phyloP scores from a whole-genome alignment of 768 basidiomycete species.

The Filobasidium wieringae region DNA sequence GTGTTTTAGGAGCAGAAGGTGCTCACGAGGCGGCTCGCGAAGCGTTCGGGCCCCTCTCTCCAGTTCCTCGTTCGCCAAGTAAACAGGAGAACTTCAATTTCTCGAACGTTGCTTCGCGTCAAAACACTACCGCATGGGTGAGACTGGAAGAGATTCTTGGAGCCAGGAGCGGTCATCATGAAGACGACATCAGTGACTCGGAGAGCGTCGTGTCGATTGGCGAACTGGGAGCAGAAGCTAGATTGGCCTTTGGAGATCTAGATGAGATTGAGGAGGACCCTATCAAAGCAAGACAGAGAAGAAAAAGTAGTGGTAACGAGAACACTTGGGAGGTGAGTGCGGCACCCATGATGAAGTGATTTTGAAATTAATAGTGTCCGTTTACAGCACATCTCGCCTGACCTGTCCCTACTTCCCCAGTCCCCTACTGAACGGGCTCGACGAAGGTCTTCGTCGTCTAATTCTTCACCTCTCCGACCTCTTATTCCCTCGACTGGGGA shows the following conservation, averaged over 20 bases:
- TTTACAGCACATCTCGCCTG: conserved; percentile 82
- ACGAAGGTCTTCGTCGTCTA: conserved; percentile 59
- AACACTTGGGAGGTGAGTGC: conserved; percentile 88
- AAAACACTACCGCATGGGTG: conserved; percentile 56
- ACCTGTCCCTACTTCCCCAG: conserved; percentile 83
- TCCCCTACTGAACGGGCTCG: conserved; percentile 61
- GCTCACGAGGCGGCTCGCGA: conserved; percentile 29
- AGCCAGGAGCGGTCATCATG: conserved; percentile 43
- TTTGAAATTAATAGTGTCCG: conserved; percentile 2
- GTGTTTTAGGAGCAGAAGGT: conserved; percentile 41
- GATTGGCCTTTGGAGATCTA: conserved; percentile 42
- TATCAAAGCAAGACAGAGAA: conserved; percentile 35
- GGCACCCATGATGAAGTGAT: background rate
- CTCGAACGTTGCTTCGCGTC: conserved; percentile 10
- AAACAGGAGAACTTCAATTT: conserved; percentile 4
- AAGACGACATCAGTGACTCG: conserved; percentile 82
- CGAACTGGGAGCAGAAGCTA: conserved; percentile 68
- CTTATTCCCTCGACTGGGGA: conserved; percentile 54
- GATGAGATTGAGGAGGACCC: conserved; percentile 14
- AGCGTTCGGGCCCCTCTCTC: conserved; percentile 37
- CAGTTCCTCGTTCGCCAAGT: conserved; percentile 21
- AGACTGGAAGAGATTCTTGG: conserved; percentile 63
- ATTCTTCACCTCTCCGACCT: conserved; percentile 59
- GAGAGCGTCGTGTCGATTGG: conserved; percentile 86
- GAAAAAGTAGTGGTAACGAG: conserved; percentile 55